Conservation (phyloP, 2,329 filamentous ascomycete species). For the Microascus cirrosus region DNA sequence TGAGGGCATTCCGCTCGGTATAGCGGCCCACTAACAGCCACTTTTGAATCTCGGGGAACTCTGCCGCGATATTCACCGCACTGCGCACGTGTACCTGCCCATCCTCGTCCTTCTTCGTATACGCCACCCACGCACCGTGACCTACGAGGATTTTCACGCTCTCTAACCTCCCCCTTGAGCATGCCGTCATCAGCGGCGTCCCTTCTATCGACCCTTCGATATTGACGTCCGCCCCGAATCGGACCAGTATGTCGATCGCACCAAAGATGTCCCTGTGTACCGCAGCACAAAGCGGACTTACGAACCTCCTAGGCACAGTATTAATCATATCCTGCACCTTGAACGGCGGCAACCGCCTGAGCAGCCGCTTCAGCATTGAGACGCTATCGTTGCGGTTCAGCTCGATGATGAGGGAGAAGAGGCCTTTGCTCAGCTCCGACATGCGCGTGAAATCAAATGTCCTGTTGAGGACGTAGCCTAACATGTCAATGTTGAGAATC, state of each 20-base stretch:
- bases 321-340: slow-evolving; percentile 2
- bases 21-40: slow-evolving; percentile 10
- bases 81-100: not conserved
- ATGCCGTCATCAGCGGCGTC: slow-evolving; percentile 10
- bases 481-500: slow-evolving; percentile 67
- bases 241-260: slow-evolving; percentile 7
- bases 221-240: slow-evolving; percentile 5
- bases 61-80: slow-evolving; percentile 5
- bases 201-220: slow-evolving; percentile 8
- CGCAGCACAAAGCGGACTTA: slow-evolving; percentile 3
- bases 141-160: slow-evolving; percentile 6
- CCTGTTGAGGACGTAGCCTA: slow-evolving; percentile 78
- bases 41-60: slow-evolving; percentile 5
- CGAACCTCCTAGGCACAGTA: not conserved
- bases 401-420: slow-evolving; percentile 3
- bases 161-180: slow-evolving; percentile 2
- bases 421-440: slow-evolving; percentile 1
- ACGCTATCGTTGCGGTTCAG: not conserved
- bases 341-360: slow-evolving; percentile 3
- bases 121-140: slow-evolving; percentile 7
- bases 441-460: slow-evolving; percentile 32
- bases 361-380: not conserved
- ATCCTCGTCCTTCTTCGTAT: not conserved
- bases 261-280: slow-evolving; percentile 1
- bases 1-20: not conserved